Conservation (phyloP, 2,329 filamentous ascomycete species). For the Phoma herbarum region DNA sequence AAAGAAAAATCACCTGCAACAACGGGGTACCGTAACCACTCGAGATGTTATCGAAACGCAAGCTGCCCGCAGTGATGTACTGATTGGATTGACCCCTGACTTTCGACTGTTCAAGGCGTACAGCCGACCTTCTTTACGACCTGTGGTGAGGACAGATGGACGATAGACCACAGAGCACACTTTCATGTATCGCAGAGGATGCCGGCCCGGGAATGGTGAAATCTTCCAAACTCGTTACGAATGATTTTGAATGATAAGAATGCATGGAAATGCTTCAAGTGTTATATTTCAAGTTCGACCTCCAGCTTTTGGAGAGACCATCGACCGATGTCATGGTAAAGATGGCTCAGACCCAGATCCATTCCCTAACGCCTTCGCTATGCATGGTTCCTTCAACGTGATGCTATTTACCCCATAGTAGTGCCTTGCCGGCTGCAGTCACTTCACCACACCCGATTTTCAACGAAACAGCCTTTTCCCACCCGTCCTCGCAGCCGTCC, state of each 20-base stretch:
- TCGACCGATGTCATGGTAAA: neutral
- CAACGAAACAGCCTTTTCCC: slow-evolving; percentile 58
- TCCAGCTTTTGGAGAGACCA: neutral
- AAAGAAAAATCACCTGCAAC: neutral
- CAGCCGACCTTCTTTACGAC: neutral
- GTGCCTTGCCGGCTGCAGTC: neutral
- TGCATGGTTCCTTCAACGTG: slow-evolving; percentile 1
- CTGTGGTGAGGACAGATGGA: neutral
- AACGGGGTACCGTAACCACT: neutral
- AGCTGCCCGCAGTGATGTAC: too few species aligned
- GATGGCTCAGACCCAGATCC: neutral
- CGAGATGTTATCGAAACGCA: neutral
- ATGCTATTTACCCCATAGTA: neutral
- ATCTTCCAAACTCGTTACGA: neutral
- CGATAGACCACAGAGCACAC: too few species aligned
- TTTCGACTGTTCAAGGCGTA: neutral
- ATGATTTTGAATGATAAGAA: neutral
- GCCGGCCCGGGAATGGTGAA: neutral
- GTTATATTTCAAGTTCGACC: neutral
- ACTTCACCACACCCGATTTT: slow-evolving; percentile 4
- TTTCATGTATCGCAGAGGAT: too few species aligned
- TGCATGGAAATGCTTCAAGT: neutral
- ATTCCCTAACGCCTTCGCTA: slow-evolving; percentile 18
- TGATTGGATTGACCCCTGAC: neutral
- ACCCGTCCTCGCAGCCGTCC: slow-evolving; percentile 55